These are phyloP conservation scores for Colletotrichum phormii DNA, from an alignment of 2,329 filamentous ascomycete species.

Conservation along the genomic window DNA sequence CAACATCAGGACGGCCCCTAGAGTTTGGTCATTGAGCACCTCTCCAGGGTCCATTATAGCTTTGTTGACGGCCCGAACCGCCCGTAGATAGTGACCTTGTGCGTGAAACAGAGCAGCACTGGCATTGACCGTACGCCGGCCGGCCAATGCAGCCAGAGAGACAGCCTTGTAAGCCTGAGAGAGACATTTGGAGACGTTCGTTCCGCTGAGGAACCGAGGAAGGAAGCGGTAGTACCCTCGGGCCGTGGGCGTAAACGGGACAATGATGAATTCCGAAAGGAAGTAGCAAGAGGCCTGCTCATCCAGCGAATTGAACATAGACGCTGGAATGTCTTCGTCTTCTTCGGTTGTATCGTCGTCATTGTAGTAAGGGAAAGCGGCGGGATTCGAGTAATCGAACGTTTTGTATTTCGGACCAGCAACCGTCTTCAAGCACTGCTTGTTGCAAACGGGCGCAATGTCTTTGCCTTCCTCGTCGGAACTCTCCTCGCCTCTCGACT, in stretches of 20 bases:
- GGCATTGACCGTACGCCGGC: conserved; percentile 17
- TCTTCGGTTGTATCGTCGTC: conserved; percentile 25
- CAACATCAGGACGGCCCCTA: conserved; percentile 35
- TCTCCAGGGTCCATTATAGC: conserved; percentile 35
- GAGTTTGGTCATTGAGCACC: conserved; percentile 35
- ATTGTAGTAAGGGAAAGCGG: conserved; percentile 19
- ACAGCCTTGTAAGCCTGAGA: conserved; percentile 35
- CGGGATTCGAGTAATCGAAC: conserved; percentile 29
- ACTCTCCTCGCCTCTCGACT: conserved; percentile 32
- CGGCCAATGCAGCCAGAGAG: conserved; percentile 34
- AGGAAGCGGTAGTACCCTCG: conserved; percentile 37
- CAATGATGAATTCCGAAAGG: conserved; percentile 36
- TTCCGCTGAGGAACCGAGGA: conserved; percentile 31
- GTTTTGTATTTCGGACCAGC: conserved; percentile 32
- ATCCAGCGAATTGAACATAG: conserved; percentile 31
- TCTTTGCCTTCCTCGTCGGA: conserved; percentile 27
- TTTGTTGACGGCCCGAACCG: conserved; percentile 35
- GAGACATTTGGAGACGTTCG: conserved; percentile 35
- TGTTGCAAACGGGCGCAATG: conserved; percentile 26
- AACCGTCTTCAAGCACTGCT: conserved; percentile 29
- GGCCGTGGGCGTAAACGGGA: conserved; percentile 14
- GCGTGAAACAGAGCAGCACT: conserved; percentile 24
- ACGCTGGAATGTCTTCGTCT: conserved; percentile 26
- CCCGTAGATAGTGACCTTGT: conserved; percentile 36
- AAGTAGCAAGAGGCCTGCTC: conserved; percentile 38